These are phyloP conservation scores for Imleria badia DNA, from an alignment of 768 basidiomycete species.

Conservation along the genomic window DNA sequence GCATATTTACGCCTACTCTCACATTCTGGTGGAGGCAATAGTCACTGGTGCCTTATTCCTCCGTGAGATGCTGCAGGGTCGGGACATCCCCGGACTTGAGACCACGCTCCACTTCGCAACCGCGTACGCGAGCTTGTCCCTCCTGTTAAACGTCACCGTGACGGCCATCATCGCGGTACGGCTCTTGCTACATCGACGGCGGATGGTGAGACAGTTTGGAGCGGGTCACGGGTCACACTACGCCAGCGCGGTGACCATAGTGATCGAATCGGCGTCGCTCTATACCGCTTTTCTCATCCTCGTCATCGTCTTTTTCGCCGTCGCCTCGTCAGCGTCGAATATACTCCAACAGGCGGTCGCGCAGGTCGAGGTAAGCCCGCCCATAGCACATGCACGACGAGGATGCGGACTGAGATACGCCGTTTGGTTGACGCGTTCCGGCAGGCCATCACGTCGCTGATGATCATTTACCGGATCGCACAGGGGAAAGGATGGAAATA, in stretches of 20 bases:
- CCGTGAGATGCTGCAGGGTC: background rate
- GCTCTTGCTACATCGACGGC: conserved; percentile 15
- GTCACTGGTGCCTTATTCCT: conserved; percentile 8
- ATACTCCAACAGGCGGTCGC: conserved; percentile 17
- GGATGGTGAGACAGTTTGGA: conserved; percentile 11
- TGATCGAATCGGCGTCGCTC: conserved; percentile 22
- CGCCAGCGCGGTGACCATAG: conserved; percentile 4
- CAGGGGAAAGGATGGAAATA: conserved; percentile 16
- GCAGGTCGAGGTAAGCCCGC: conserved; percentile 17
- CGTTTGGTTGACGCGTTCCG: background rate
- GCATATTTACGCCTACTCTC: background rate
- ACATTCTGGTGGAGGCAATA: background rate
- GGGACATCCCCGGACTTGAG: background rate
- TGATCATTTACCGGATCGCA: conserved; percentile 24
- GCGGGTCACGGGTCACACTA: conserved; percentile 14
- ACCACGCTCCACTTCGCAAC: background rate
- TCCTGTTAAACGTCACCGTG: conserved; percentile 15
- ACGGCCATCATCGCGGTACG: conserved; percentile 17
- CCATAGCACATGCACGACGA: background rate
- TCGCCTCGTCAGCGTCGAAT: conserved; percentile 1
- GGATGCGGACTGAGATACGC: background rate
- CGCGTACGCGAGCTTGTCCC: conserved; percentile 10
- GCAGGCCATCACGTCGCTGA: conserved; percentile 15
- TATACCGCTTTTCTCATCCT: conserved; percentile 16
- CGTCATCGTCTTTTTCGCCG: conserved; percentile 8